Evolutionary conservation across 106 monocot species (phyloP), one percentile per base, ranked within the genome.

Genomic region (Vanilla planifolia): DNA sequence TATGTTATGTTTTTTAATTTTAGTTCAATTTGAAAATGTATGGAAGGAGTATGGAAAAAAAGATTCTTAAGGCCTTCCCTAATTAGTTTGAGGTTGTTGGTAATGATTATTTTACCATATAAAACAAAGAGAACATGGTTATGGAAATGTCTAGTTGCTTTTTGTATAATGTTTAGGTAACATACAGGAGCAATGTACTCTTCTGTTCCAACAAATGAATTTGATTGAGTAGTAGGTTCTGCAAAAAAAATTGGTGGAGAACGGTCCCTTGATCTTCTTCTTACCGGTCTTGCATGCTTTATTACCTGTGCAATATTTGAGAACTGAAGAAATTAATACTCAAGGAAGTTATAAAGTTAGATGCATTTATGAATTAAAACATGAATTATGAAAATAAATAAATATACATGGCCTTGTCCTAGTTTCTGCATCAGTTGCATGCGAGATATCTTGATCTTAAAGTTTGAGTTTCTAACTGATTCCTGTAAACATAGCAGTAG

Each of bases 161-260:
- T 16, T 52, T 34, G 14, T 26, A 60, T 47, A 26, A 25, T 35
- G 30, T 53, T 16, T 39, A 40, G 10, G 60, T 16, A 48, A 24
- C 79, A 66, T 87, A 96, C 95, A 43, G 90, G 95, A 44, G 95
- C 95, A 45, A 96, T 87, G 63, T 96, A 96, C 70, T 96, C 95
- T 66, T 96, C 95, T 16, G 90, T 96, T 55, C 95, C 95, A 50
- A 96, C 95, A 76, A 95, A 95, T 55, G 95, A 95, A 75, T 96
- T 96, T 26, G 95, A 96, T 53, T 84, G 95, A 66, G 95, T 79
- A 59, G 43, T 79, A 50, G 95, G 95, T 68, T 96, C 95, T 77
- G 95, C 86, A 63, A 90, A 63, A 76, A 96, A 84, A 11, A 74
- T 76, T 73, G 90, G 90, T 65, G 68, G 80, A 34, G 14, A 32